Conservation (phyloP, 2,329 filamentous ascomycete species). For the Botrytis aclada region DNA sequence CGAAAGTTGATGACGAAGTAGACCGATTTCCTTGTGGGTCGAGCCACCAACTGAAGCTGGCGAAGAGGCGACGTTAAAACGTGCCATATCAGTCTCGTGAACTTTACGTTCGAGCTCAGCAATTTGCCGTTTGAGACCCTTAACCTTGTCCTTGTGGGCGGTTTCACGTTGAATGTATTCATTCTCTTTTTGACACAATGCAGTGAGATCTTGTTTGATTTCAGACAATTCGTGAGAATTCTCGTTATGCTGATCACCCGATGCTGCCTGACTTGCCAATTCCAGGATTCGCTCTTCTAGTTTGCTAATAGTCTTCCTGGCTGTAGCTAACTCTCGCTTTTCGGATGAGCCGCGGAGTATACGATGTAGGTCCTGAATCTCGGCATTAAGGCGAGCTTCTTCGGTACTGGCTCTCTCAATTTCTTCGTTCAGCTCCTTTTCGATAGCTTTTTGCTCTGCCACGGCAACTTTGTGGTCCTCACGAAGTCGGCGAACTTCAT, state of each 20-base stretch:
- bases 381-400: conserved; percentile 58
- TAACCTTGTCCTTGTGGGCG: conserved; percentile 59
- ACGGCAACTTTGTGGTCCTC: conserved; percentile 59
- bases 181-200: conserved; percentile 62
- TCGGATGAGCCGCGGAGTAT: conserved; percentile 36
- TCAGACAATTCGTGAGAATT: conserved; percentile 54
- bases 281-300: conserved; percentile 56
- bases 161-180: conserved; percentile 64
- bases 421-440: conserved; percentile 63
- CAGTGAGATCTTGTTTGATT: conserved; percentile 60
- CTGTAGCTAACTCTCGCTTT: conserved; percentile 45
- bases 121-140: conserved; percentile 62
- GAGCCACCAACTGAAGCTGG: conserved; percentile 50
- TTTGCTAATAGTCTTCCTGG: conserved; percentile 61
- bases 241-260: conserved; percentile 42
- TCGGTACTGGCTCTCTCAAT: conserved; percentile 64
- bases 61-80: conserved; percentile 46
- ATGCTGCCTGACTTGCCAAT: conserved; percentile 42
- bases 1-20: conserved; percentile 59
- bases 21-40: conserved; percentile 54
- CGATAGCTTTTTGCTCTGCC: conserved; percentile 56
- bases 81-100: conserved; percentile 60
- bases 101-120: conserved; percentile 64
- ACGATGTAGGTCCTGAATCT: conserved; percentile 53
- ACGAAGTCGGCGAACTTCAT: conserved; percentile 60